phyloP scores from a whole-genome alignment of 257 asterid genomes.

The Solanum raphanifolium region DNA sequence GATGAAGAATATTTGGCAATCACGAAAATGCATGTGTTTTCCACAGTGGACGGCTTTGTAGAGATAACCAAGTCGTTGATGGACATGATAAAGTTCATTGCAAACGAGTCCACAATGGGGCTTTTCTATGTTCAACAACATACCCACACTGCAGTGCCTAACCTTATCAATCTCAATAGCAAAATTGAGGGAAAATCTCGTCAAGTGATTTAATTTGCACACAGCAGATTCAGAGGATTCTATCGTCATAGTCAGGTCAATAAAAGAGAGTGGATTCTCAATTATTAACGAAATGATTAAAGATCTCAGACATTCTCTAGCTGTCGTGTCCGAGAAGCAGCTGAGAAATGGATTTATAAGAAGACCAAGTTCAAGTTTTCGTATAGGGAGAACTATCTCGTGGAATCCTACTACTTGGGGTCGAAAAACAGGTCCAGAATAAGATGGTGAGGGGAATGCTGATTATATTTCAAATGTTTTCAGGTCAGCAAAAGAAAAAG shows the following conservation, averaged over 20 bases:
- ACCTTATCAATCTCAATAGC: slow-evolving; percentile 55
- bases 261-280: slow-evolving; percentile 71
- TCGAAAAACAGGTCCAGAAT: slow-evolving; percentile 14
- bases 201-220: slow-evolving; percentile 53
- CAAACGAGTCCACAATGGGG: slow-evolving; percentile 91
- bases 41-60: slow-evolving; percentile 68
- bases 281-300: slow-evolving; percentile 69
- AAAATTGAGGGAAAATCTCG: slow-evolving; percentile 49
- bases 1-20: slow-evolving; percentile 63
- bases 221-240: slow-evolving; percentile 83
- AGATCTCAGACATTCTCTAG: slow-evolving; percentile 57
- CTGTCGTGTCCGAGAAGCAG: slow-evolving; percentile 41
- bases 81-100: slow-evolving; percentile 75
- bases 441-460: slow-evolving; percentile 23
- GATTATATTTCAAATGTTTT: slow-evolving; percentile 58
- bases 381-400: slow-evolving; percentile 42
- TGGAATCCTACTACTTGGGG: slow-evolving; percentile 76
- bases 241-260: slow-evolving; percentile 45
- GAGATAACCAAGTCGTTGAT: slow-evolving; percentile 64
- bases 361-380: slow-evolving; percentile 37
- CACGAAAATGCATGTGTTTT: slow-evolving; percentile 65
- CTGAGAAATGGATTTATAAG: slow-evolving; percentile 47
- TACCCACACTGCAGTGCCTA: slow-evolving; percentile 54
- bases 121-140: slow-evolving; percentile 84
- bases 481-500: slow-evolving; percentile 50